A percentile compares a stretch with the other conserved stretches of the same genome.
Conservation (phyloP, 345 rosid genomes). For the Arabis alpina region DNA sequence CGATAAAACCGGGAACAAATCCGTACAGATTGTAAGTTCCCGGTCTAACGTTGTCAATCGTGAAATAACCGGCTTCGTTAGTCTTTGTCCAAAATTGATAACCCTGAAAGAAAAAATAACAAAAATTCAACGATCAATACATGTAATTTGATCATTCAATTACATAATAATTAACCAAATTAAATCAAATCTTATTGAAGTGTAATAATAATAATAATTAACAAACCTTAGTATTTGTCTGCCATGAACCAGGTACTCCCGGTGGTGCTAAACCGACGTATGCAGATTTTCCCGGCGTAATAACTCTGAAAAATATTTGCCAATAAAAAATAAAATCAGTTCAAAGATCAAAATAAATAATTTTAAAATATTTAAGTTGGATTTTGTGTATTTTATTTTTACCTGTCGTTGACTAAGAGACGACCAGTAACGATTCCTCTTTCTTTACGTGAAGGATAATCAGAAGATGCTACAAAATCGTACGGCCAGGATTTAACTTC, state of each 20-base stretch:
- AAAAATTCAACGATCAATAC: not conserved
- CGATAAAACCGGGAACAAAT: slow-evolving; percentile 78
- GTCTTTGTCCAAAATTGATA: slow-evolving; percentile 86
- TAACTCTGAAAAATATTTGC: slow-evolving; percentile 1
- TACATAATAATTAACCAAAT: not conserved
- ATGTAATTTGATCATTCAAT: not conserved
- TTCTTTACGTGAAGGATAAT: slow-evolving; percentile 48
- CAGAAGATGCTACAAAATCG: slow-evolving; percentile 54
- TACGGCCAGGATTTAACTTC: slow-evolving; percentile 85
- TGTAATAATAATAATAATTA: not conserved
- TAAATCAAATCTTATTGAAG: not conserved
- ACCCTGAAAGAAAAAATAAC: slow-evolving; percentile 50
- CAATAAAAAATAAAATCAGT: not conserved
- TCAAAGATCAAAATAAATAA: not conserved
- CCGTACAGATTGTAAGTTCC: slow-evolving; percentile 73
- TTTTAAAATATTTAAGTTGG: not conserved
- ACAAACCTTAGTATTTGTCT: slow-evolving; percentile 68
- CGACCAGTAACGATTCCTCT: slow-evolving; percentile 52
- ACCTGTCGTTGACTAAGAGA: slow-evolving; percentile 54
- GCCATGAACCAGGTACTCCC: slow-evolving; percentile 85
- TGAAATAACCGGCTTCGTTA: slow-evolving; percentile 59
- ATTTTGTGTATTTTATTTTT: not conserved
- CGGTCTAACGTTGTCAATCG: slow-evolving; percentile 57
- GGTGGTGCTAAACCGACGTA: slow-evolving; percentile 83
- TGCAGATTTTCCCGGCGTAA: slow-evolving; percentile 54